Evolutionary conservation across 768 basidiomycete genomes (phyloP), one percentile per base, ranked within the genome.

Genomic region (Dictyophora rubrovolvata): DNA sequence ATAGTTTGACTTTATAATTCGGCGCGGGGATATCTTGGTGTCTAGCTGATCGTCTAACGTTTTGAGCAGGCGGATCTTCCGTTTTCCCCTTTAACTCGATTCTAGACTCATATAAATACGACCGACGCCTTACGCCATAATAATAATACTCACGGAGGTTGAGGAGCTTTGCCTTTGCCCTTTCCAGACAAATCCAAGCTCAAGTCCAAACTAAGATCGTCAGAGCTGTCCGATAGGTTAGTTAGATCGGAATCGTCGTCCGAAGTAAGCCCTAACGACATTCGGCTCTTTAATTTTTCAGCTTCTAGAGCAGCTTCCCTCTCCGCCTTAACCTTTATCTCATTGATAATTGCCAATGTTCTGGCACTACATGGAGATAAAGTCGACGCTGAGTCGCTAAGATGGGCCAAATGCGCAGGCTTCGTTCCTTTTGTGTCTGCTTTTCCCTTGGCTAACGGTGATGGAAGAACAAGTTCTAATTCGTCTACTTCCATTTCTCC

Each of bases 261-360:
- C 33, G 28, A 46, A 52, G 20, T 1, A 18, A 48, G 23, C 11
- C 55, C 48, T 14, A 58, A 35, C 5, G 47, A 56, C 49, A 21
- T 33, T 20, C 22, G 48, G 10, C 17, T 58, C 16, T 48, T 17
- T 5, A 33, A 46, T 10, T 51, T 17, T 28, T 33, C 1, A 21
- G 49, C 35, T 37, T 58, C 48, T 28, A 34, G 16, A 20, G 48
- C 56, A 17, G 56, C 56, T 17, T 59, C 28, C 10, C 18, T 23
- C 48, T 59, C 57, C 6, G 49, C 57, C 10, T 59, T 58, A 16
- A 48, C 56, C 35, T 58, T 58, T 23, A 58, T 58, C n/a, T 42
- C 47, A 28, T 28, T 50, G 20, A 58, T 58, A 23, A 58, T 50
- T 17, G 23, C 16, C 14, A 42, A n/a, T 20, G 49, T 42, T 16